Evolutionary conservation across 768 basidiomycete species (phyloP).

Genomic region (Rubroboletus pulcherrimus): DNA sequence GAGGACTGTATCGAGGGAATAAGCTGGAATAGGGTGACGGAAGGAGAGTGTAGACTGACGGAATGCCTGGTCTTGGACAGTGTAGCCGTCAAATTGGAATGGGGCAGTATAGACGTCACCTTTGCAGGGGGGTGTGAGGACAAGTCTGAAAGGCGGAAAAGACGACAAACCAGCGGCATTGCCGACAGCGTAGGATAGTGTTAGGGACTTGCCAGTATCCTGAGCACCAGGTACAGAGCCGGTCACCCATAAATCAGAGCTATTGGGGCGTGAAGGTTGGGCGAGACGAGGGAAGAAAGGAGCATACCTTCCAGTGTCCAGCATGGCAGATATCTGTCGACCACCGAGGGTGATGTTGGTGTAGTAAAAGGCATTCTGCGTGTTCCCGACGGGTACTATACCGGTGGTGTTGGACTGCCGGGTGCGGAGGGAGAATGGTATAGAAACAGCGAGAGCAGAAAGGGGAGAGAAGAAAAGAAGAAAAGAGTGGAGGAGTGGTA

Average conservation of each 20-base stretch:
- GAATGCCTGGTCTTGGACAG: slow-evolving; percentile 62
- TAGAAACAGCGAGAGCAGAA: slow-evolving; percentile 27
- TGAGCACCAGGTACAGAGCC: slow-evolving; percentile 45
- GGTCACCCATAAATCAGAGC: slow-evolving; percentile 75
- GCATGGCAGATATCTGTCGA: slow-evolving; percentile 50
- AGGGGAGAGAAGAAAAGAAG: slow-evolving; percentile 13
- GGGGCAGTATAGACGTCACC: slow-evolving; percentile 55
- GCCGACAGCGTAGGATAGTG: slow-evolving; percentile 68
- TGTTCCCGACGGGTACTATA: slow-evolving; percentile 53
- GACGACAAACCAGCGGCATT: slow-evolving; percentile 48
- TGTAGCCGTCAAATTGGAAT: slow-evolving; percentile 53
- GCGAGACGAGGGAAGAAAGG: background rate
- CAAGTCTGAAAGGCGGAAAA: background rate
- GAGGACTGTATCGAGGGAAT: slow-evolving; percentile 42
- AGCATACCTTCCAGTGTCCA: slow-evolving; percentile 73
- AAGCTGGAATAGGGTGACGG: background rate
- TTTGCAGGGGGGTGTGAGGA: slow-evolving; percentile 19
- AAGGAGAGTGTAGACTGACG: slow-evolving; percentile 37
- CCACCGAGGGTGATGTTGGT: slow-evolving; percentile 69
- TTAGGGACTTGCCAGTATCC: slow-evolving; percentile 53
- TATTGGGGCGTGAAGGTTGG: slow-evolving; percentile 24
- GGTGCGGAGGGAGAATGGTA: slow-evolving; percentile 30
- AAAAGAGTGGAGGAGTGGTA: slow-evolving; percentile 24
- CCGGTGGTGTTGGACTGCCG: slow-evolving; percentile 24
- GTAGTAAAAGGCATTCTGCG: slow-evolving; percentile 70